Evolutionary conservation across 129 eudicot species (phyloP), one percentile per base, ranked within the genome.

Genomic region (Escallonia herrerae): DNA sequence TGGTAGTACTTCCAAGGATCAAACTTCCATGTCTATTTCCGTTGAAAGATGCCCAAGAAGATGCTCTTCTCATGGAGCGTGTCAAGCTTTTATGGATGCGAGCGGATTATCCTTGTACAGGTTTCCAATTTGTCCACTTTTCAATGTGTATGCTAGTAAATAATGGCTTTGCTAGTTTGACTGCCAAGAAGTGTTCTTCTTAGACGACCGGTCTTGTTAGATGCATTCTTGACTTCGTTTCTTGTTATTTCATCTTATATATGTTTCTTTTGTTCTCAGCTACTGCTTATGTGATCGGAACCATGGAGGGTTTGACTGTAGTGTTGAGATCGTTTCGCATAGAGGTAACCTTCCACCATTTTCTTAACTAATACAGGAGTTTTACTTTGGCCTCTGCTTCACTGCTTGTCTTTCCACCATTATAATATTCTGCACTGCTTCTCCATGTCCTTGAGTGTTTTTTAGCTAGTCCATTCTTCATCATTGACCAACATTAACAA

Each of bases 251-350:
- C 63, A 59, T 48, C 41, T 38, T 72, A 44, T 12, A 67, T 22
- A 22, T 22, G 33, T 22, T 64, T 65, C 60, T 70, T 61, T 72
- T 22, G 50, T 51, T 15, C 7, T 49, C 91, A 93, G 99, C 74
- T 93, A 77, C 76, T 93, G 99, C 72, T 65, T 78, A n/a, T 93
- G 99, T 82, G 96, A 89, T 74, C 85, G 96, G 54, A 76, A 72
- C 70, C 95, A 89, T 70, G 99, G 99, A 66, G 99, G 99, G 60
- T 83, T 89, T 63, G 99, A 93, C 69, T 93, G 99, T 64, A 82
- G 96, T 79, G 70, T 82, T 69, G 96, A 86, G 69, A 79, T 93
- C 14, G 95, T 89, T 50, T 83, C 99, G 10, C 95, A 60, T 73
- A 77, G 42, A 78, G 99, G 99, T 93, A 82, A 71, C n/a, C 12